A percentile compares a stretch with the other conserved stretches of the same genome.
These are phyloP conservation scores for Penicillium ucsense DNA, from an alignment of 495 filamentous ascomycete genomes.

Conservation along the genomic window DNA sequence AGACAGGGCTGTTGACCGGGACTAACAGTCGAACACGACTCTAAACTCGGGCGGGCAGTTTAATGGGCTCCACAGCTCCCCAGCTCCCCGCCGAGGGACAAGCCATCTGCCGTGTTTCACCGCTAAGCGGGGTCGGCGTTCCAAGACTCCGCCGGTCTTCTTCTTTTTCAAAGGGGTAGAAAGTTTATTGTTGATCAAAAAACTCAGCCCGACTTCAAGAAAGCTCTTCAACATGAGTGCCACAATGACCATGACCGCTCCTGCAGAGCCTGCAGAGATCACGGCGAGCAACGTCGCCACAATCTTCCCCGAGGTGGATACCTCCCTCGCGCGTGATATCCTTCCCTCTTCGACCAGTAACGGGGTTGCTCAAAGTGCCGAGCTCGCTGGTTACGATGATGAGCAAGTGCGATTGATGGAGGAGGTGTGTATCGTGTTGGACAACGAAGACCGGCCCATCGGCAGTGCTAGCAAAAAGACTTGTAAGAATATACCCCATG, in stretches of 20 bases:
- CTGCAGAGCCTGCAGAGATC: constrained; percentile 36
- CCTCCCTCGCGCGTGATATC: constrained; percentile 56
- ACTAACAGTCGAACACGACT: no score
- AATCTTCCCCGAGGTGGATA: constrained; percentile 93
- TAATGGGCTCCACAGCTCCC: no score
- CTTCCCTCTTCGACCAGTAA: constrained; percentile 35
- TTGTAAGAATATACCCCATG: constrained; percentile 47
- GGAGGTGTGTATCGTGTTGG: constrained; percentile 94
- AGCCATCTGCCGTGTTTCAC: constrained; percentile 11
- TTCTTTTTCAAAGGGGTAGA: neutral
- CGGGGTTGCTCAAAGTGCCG: constrained; percentile 28
- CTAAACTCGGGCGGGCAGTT: no score
- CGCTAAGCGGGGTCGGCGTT: constrained; percentile 3
- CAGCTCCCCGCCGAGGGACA: neutral
- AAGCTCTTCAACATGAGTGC: constrained; percentile 33
- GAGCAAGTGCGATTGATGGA: constrained; percentile 98
- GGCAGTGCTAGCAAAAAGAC: constrained; percentile 97
- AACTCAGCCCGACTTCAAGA: neutral
- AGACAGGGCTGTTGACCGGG: no score
- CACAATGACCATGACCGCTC: constrained; percentile 34
- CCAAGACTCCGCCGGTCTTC: constrained; percentile 5
- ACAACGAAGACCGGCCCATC: constrained; percentile 86
- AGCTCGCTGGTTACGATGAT: constrained; percentile 81
- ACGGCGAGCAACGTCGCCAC: constrained; percentile 79
- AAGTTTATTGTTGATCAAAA: neutral